phyloP scores from a whole-genome alignment of 805 yeast genomes.

The Saturnispora halmiae region DNA sequence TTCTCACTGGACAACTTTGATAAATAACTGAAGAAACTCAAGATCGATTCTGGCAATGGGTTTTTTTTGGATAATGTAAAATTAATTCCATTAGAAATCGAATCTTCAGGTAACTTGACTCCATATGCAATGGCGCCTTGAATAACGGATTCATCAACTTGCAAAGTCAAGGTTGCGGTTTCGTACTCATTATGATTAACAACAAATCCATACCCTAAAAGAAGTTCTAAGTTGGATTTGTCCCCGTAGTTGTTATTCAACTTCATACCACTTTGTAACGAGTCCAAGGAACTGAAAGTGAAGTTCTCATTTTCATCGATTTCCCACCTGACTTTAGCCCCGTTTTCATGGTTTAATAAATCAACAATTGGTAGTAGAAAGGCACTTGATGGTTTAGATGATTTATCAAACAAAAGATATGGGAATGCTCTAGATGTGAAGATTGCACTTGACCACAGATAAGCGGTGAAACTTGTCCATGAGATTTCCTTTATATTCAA shows the following conservation, averaged over 20 bases:
- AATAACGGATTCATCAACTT: slow-evolving; percentile 32
- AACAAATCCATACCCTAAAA: slow-evolving; percentile 75
- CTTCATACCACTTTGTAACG: slow-evolving; percentile 41
- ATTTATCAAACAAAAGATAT: slow-evolving; percentile 40
- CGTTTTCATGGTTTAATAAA: slow-evolving; percentile 59
- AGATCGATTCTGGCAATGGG: slow-evolving; percentile 33
- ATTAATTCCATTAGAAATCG: slow-evolving; percentile 32
- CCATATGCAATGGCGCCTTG: slow-evolving; percentile 29
- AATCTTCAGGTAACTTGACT: slow-evolving; percentile 33
- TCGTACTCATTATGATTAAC: slow-evolving; percentile 45
- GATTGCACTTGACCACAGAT: slow-evolving; percentile 66
- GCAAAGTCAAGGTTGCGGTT: slow-evolving; percentile 49
- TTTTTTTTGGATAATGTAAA: slow-evolving; percentile 25
- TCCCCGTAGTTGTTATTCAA: slow-evolving; percentile 80
- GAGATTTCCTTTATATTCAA: slow-evolving; percentile 20
- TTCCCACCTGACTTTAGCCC: slow-evolving; percentile 55
- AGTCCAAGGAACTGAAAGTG: slow-evolving; percentile 31
- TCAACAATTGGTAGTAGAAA: slow-evolving; percentile 76
- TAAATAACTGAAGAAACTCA: slow-evolving; percentile 46
- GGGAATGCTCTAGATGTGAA: slow-evolving; percentile 80
- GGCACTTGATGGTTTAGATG: slow-evolving; percentile 35
- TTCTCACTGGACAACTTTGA: slow-evolving; percentile 43
- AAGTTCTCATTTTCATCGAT: slow-evolving; percentile 19
- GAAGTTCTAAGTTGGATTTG: slow-evolving; percentile 51
- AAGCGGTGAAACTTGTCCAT: slow-evolving; percentile 62